Base-by-base conservation (phyloP, 1,139 yeast species). In the Debaryomycetaceae sp. region DNA sequence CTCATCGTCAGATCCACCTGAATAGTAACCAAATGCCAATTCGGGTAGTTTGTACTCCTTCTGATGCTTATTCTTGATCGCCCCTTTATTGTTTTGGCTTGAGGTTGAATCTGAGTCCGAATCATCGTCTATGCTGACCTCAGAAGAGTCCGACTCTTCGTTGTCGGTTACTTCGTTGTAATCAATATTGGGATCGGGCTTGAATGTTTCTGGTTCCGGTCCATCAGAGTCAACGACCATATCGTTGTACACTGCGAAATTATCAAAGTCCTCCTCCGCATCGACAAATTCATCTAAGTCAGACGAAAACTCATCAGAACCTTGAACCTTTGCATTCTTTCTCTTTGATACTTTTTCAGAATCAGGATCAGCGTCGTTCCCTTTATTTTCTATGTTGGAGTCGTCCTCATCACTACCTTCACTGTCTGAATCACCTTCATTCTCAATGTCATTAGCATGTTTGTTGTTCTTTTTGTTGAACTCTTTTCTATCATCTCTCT, bases 1-100 rank as follows among this genome's bases (percentile, higher is more conserved):
- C 49, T 80, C 87, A 35, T 76, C 86, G 39, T 83, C 90, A 1
- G 83, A 75, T 3, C 85, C 83, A 36, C 96, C 96, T 1, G 96
- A 88, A 48, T 76, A 78, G 61, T 87, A 91, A 5, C 97, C 97
- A 3, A 78, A 71, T 37, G 85, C 82, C 39, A 91, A 70, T 42
- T 79, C 81, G 0, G 97, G 97, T 20, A 90, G 74, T 11, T 71
- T 67, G 37, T 63, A 58, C 31, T 62, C 51, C 41, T 56, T 49
- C 14, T 20, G 13, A 24, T 33, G 33, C 38, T 56, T 55, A 38
- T 20, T 14, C 3, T 8, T 24, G 54, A 54, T 42, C 58, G 55
- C 35, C 48, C 54, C 47, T 34, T 53, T 54, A 6, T n/a, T 36
- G 13, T 40, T 23, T 14, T 24, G 23, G 29, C 24, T 13, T 13